Conservation (phyloP, 257 asterid species). For the Coffea canephora region DNA sequence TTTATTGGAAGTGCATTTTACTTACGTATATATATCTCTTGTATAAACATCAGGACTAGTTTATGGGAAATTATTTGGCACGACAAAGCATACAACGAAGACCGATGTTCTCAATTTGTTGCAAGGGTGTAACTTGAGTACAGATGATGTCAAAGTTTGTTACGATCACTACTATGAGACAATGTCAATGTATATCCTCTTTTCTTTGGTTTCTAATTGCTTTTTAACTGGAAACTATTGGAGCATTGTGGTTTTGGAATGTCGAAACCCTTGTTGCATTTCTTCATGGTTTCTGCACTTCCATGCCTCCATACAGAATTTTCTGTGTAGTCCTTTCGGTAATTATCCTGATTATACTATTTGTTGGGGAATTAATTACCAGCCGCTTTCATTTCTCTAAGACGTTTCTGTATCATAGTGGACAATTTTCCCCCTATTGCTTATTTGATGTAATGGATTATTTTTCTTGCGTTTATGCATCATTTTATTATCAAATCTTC, state of each 20-base stretch:
- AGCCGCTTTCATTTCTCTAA: neutral
- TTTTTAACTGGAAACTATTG: neutral
- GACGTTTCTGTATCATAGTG: neutral
- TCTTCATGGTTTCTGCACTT: neutral
- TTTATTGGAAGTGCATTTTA: neutral
- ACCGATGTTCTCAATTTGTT: slow-evolving; percentile 49
- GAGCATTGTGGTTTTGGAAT: slow-evolving; percentile 1
- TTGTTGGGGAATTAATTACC: neutral
- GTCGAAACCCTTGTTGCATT: neutral
- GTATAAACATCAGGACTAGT: slow-evolving; percentile 35
- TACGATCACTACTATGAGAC: slow-evolving; percentile 40
- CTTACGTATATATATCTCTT: neutral
- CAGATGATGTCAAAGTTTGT: slow-evolving; percentile 54
- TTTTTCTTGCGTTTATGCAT: neutral
- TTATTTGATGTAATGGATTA: neutral
- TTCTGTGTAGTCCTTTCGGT: neutral
- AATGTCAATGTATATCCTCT: slow-evolving; percentile 41
- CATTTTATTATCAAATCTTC: neutral
- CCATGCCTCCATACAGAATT: neutral
- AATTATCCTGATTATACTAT: neutral
- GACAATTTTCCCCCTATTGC: neutral
- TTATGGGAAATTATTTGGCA: slow-evolving; percentile 42
- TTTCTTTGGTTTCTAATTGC: neutral
- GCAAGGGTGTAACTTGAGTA: slow-evolving; percentile 39
- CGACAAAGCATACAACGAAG: slow-evolving; percentile 48